Evolutionary conservation across 371 early-diverging fungal genomes (phyloP).

Genomic region (Lichtheimia hyalospora): DNA sequence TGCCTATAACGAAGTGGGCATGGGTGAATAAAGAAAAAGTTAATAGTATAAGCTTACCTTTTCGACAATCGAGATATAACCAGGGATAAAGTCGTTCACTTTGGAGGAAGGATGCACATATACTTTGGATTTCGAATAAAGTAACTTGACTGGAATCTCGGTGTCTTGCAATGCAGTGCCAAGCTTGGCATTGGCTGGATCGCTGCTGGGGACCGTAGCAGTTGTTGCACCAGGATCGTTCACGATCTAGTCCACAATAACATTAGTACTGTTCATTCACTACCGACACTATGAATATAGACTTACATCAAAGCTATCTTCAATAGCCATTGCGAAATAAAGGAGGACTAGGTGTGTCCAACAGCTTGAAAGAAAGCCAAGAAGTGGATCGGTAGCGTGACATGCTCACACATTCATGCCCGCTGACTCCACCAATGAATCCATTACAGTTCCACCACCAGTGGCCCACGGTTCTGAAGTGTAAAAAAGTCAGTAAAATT

Average conservation of each 20-base stretch:
- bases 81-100: conserved; percentile 35
- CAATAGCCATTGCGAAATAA: background rate
- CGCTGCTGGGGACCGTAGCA: background rate
- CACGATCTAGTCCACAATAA: conserved; percentile 9
- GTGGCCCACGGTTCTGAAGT: too few species aligned
- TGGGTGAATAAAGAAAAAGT: background rate
- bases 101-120: conserved; percentile 44
- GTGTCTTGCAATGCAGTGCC: background rate
- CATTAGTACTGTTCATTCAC: too few species aligned
- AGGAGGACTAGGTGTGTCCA: background rate
- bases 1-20: conserved; percentile 21
- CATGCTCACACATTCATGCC: too few species aligned
- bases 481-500: too few species aligned
- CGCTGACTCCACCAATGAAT: too few species aligned
- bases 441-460: too few species aligned
- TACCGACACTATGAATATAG: background rate
- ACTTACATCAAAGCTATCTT: conserved; percentile 16
- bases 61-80: conserved; percentile 44
- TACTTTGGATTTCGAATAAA: conserved; percentile 52
- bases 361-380: too few species aligned
- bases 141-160: conserved; percentile 28
- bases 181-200: background rate
- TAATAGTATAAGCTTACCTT: conserved; percentile 18
- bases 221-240: conserved; percentile 10
- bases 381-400: too few species aligned